A percentile compares a stretch with the other conserved stretches of the same genome.
phyloP scores from a whole-genome alignment of 176 grass and related monocot genomes.

The Bromus sterilis region DNA sequence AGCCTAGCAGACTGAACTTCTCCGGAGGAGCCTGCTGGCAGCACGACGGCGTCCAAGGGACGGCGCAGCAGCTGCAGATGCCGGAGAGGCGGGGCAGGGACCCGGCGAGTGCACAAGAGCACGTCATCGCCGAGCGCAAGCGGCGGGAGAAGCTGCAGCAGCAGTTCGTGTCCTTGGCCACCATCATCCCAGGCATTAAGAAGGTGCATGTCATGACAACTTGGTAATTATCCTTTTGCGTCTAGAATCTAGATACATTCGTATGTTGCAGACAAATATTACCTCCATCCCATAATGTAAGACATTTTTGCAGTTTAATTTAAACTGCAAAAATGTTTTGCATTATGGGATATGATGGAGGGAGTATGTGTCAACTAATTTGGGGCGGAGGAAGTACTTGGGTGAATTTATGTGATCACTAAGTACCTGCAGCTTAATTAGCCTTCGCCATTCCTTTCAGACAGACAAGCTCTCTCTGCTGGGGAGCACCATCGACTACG shows the following conservation, averaged over 20 bases:
- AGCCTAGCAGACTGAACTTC: slow-evolving; percentile 18
- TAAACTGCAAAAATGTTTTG: too few relatives aligned
- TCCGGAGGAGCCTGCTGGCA: slow-evolving; percentile 12
- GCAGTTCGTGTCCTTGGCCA: slow-evolving; percentile 48
- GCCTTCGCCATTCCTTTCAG: neutral
- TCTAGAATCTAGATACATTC: too few relatives aligned
- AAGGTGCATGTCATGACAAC: slow-evolving; percentile 30
- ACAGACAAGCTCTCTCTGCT: slow-evolving; percentile 63
- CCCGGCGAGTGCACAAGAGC: slow-evolving; percentile 42
- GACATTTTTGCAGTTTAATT: too few relatives aligned
- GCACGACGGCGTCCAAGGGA: neutral
- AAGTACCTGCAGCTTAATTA: neutral
- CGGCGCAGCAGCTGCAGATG: neutral
- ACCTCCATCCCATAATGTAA: too few relatives aligned
- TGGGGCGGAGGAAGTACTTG: too few relatives aligned
- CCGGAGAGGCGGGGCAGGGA: slow-evolving; percentile 30
- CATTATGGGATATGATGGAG: too few relatives aligned
- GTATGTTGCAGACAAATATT: too few relatives aligned
- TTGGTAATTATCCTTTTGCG: too few relatives aligned
- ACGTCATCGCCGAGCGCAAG: slow-evolving; percentile 57
- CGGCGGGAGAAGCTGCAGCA: slow-evolving; percentile 59
- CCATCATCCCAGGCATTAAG: slow-evolving; percentile 53
- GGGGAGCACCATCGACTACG: slow-evolving; percentile 43
- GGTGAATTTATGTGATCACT: neutral
- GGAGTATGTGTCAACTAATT: too few relatives aligned